A percentile compares a stretch with the other conserved stretches of the same genome.
Evolutionary conservation across 2,329 filamentous ascomycete genomes (phyloP).

Genomic region (Aspergillus niger): DNA sequence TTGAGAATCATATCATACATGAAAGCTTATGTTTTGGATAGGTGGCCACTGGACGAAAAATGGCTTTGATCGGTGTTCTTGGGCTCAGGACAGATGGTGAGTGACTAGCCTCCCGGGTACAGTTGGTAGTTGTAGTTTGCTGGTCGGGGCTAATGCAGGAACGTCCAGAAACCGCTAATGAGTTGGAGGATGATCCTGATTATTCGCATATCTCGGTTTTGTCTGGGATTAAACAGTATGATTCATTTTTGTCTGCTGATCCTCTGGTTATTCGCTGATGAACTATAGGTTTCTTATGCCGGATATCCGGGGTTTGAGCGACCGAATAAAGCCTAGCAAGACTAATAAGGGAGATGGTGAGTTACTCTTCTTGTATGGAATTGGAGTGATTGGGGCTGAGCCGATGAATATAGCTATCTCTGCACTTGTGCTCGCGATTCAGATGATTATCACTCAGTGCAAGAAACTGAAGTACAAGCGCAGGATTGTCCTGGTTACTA

Average conservation of each 20-base stretch:
- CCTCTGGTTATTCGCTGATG: slow-evolving; percentile 12
- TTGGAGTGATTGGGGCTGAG: neutral
- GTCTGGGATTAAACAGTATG: slow-evolving; percentile 63
- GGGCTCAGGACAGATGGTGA: slow-evolving; percentile 74
- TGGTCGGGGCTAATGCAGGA: slow-evolving; percentile 7
- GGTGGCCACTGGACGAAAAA: slow-evolving; percentile 71
- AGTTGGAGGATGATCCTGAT: slow-evolving; percentile 65
- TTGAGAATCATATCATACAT: neutral
- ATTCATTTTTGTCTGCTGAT: slow-evolving; percentile 43
- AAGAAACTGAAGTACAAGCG: slow-evolving; percentile 80
- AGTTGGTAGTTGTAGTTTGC: neutral
- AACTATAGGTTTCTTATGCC: slow-evolving; percentile 61
- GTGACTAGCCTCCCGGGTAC: slow-evolving; percentile 8
- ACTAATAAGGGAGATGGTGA: slow-evolving; percentile 72
- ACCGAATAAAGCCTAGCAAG: slow-evolving; percentile 65
- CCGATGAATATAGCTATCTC: slow-evolving; percentile 61
- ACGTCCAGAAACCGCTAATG: slow-evolving; percentile 63
- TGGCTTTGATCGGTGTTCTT: slow-evolving; percentile 73
- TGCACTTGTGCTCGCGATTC: slow-evolving; percentile 78
- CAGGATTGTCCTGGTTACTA: slow-evolving; percentile 81
- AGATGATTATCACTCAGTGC: slow-evolving; percentile 79
- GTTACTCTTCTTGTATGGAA: slow-evolving; percentile 10
- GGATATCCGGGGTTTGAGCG: slow-evolving; percentile 66
- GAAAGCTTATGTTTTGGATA: slow-evolving; percentile 25
- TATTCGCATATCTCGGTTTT: slow-evolving; percentile 83